Percentiles rank a stretch among this genome's conserved stretches.
phyloP scores from a whole-genome alignment of 495 filamentous ascomycete genomes.

The Aspergillus homomorphus region DNA sequence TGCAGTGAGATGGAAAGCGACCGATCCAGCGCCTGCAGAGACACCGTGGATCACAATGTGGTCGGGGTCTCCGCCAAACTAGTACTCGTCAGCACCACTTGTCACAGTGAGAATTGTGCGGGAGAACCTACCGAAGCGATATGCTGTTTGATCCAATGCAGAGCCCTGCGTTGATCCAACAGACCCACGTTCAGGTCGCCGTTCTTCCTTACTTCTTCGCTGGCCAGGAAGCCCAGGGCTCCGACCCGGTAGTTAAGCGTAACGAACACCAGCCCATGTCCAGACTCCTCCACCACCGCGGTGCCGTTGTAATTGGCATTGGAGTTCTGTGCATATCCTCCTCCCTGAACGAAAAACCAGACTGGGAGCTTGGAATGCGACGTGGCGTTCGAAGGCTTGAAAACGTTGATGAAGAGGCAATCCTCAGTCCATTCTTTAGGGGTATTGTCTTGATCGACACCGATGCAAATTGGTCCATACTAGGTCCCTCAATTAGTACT shows the following conservation, averaged over 20 bases:
- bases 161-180: slow-evolving; percentile 59
- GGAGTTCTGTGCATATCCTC: slow-evolving; percentile 59
- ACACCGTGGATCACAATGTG: slow-evolving; percentile 68
- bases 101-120: background rate
- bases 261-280: slow-evolving; percentile 56
- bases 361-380: slow-evolving; percentile 55
- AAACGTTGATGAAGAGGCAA: slow-evolving; percentile 69
- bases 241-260: slow-evolving; percentile 79
- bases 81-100: background rate
- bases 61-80: slow-evolving; percentile 68
- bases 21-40: slow-evolving; percentile 63
- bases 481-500: slow-evolving; percentile 5
- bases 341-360: slow-evolving; percentile 70
- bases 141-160: slow-evolving; percentile 63
- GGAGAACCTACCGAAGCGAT: slow-evolving; percentile 30
- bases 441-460: slow-evolving; percentile 15
- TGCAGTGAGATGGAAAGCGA: slow-evolving; percentile 62
- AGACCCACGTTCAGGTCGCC: slow-evolving; percentile 59
- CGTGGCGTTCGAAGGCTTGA: slow-evolving; percentile 56
- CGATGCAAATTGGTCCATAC: slow-evolving; percentile 41
- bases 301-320: slow-evolving; percentile 66
- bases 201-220: slow-evolving; percentile 49
- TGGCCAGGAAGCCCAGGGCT: slow-evolving; percentile 64
- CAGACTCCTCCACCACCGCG: slow-evolving; percentile 52
- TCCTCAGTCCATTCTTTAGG: slow-evolving; percentile 55